Evolutionary conservation across 2,329 filamentous ascomycete species (phyloP).

Genomic region (Neonectria magnoliae): DNA sequence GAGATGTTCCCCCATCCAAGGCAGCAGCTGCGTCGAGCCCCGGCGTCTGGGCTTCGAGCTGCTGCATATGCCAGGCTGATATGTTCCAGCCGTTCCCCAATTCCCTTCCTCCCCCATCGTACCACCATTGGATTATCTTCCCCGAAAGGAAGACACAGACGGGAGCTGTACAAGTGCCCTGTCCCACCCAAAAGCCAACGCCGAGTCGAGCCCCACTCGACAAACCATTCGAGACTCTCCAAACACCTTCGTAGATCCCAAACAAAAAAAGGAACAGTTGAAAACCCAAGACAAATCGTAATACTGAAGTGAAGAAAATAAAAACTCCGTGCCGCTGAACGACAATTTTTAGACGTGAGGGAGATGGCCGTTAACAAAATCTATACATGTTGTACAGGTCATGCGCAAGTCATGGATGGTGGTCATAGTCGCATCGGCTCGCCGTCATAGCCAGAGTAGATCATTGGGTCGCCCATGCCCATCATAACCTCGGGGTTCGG

Average conservation of each 20-base stretch:
- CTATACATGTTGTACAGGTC: conserved; percentile 33
- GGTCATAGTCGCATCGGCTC: conserved; percentile 55
- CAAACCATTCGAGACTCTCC: conserved; percentile 5
- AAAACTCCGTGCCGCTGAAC: conserved; percentile 39
- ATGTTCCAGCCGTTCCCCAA: conserved; percentile 13
- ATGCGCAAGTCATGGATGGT: conserved; percentile 11
- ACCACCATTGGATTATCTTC: conserved; percentile 6
- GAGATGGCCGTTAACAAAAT: conserved; percentile 40
- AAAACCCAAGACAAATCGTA: conserved; percentile 18
- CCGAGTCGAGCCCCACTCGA: conserved; percentile 24
- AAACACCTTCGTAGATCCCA: conserved; percentile 18
- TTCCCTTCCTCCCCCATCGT: conserved; percentile 1
- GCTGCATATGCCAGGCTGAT: conserved; percentile 4
- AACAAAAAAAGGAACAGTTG: background rate
- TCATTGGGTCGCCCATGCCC: conserved; percentile 67
- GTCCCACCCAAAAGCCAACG: conserved; percentile 23
- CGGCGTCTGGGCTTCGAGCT: conserved; percentile 13
- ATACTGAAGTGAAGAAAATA: conserved; percentile 20
- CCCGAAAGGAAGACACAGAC: background rate
- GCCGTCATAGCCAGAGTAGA: conserved; percentile 63
- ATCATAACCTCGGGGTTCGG: conserved; percentile 66
- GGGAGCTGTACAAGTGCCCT: conserved; percentile 3
- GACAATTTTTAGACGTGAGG: conserved; percentile 34
- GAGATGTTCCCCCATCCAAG: conserved; percentile 15
- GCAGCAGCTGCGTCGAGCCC: conserved; percentile 12